Evolutionary conservation across 441 rosid species (phyloP), one percentile per base, ranked within the genome.

Genomic region (Brassica balearica): DNA sequence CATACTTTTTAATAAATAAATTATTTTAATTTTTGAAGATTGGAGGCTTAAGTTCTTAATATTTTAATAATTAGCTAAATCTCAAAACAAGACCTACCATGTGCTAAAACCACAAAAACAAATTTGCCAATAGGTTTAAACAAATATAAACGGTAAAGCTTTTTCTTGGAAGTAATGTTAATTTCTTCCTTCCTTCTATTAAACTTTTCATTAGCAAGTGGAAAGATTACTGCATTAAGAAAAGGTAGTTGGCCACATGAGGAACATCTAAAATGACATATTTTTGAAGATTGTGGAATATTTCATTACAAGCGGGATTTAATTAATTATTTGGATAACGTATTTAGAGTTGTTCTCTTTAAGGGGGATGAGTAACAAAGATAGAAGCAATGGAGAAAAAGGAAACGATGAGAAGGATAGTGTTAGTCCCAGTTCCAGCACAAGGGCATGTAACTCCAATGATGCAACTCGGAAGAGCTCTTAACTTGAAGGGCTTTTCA

Each of bases 401-500:
- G 58, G 71, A 43, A 67, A 12, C 58, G 56, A 43, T 43, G 58
- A 67, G 58, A 67, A 67, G 71, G 34, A 22, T 67, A 67, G 58
- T 67, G 19, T 23, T 67, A 11, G 58, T 67, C 11, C 19, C 71
- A 11, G 58, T 43, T 67, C 71, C 71, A 22, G 17, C 34, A 22
- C 58, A 43, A 67, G 58, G 71, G 10, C 71, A 66, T 66, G 34
- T 66, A 66, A 66, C 56, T 66, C 70, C 70, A 41, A 66, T 66
- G 56, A 66, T 66, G 70, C 70, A 66, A 41, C 58, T 66, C 32
- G 70, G 70, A 2, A 12, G 25, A 66, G 70, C 70, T 46, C 69
- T 65, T 19, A 17, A 10, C 53, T 65, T 38, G 3, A 38, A 65
- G 53, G 69, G 69, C 53, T 65, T 65, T 5, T 65, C 69, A 65